Base-by-base conservation (phyloP, 2,329 filamentous ascomycete species). In the Huntiella abstrusa region DNA sequence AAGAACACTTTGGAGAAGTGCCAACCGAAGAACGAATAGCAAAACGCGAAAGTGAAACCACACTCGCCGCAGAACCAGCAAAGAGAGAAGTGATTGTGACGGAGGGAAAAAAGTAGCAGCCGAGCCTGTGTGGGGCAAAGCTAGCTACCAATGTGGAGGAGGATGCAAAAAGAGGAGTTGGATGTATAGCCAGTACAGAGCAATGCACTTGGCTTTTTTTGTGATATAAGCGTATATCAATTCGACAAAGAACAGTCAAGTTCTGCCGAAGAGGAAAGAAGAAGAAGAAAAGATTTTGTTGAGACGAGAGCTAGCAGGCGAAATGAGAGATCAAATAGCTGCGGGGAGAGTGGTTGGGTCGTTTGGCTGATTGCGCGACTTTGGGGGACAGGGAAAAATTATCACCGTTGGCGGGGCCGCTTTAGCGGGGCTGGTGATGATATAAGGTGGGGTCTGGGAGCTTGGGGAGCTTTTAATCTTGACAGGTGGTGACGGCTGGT, bases 1-100 rank as follows among this genome's bases (percentile, higher is more conserved):
- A 49, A 7, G 48, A 49, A 16, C 44, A 49, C 32, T 38, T 44
- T 13, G 36, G 4, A 44, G 47, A 32, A 19, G 34, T 43, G 10
- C n/a, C 42, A n/a, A 73, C 75, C 80, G 74, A 75, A 80, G 76
- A 69, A 66, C 77, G 73, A 68, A 75, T 76, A 79, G 76, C 76
- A 65, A 66, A 60, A 58, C 64, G 63, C 59, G 62, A 60, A 64
- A 72, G 64, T 58, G 61, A 62, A 54, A 61, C 56, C 52, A 61
- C 53, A 71, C 72, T 75, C 77, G 66, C 57, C 68, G 75, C 75
- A 55, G 56, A 54, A 56, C 55, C 51, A 57, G 42, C 42, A 53
- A 53, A 54, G 55, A 52, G 51, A 51, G 54, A 55, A 53, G 59
- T 37, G 37, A 45, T 49, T 44, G 33, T 49, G 43, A 17, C 40